A percentile compares a stretch with the other conserved stretches of the same genome.
These are phyloP conservation scores for Secale cereale DNA, from an alignment of 176 grass and related monocot genomes.

Conservation along the genomic window DNA sequence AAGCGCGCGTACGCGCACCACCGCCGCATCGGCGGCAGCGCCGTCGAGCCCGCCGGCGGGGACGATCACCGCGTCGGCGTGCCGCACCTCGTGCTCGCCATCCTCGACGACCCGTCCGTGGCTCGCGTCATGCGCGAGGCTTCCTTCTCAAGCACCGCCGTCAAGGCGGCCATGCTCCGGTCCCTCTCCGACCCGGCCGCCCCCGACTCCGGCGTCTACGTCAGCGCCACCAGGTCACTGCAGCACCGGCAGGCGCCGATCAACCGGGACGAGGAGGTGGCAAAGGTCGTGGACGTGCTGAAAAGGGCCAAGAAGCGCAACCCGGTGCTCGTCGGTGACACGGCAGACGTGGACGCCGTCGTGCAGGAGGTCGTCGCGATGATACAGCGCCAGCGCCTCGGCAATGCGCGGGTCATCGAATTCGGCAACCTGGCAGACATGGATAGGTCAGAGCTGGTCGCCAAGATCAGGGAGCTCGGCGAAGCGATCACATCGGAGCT, in stretches of 20 bases:
- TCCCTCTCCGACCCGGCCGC: conserved; percentile 33
- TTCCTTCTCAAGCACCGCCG: conserved; percentile 59
- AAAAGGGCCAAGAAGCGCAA: conserved; percentile 55
- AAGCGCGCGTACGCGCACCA: conserved; percentile 91
- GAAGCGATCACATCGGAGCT: conserved; percentile 31
- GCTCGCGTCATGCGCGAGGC: conserved; percentile 96
- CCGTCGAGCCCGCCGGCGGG: conserved; percentile 32
- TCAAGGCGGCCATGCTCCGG: conserved; percentile 53
- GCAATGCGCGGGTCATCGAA: conserved; percentile 46
- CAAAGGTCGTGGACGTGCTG: conserved; percentile 57
- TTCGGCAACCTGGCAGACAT: conserved; percentile 28
- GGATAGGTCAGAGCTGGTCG: conserved; percentile 34
- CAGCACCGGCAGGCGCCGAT: conserved; percentile 32
- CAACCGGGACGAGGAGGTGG: conserved; percentile 48
- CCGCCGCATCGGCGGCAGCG: conserved; percentile 48
- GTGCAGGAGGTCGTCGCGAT: conserved; percentile 51
- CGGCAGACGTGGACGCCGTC: conserved; percentile 51
- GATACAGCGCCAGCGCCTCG: conserved; percentile 52
- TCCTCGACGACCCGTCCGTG: conserved; percentile 91
- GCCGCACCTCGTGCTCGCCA: conserved; percentile 63
- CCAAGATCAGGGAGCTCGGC: conserved; percentile 55
- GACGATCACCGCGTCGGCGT: conserved; percentile 74
- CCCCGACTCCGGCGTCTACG: conserved; percentile 23
- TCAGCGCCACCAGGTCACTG: conserved; percentile 37
- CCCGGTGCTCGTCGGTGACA: conserved; percentile 79